These are phyloP conservation scores for Plasmodium gonderi DNA, from an alignment of 169 alveolate species.

Conservation along the genomic window DNA sequence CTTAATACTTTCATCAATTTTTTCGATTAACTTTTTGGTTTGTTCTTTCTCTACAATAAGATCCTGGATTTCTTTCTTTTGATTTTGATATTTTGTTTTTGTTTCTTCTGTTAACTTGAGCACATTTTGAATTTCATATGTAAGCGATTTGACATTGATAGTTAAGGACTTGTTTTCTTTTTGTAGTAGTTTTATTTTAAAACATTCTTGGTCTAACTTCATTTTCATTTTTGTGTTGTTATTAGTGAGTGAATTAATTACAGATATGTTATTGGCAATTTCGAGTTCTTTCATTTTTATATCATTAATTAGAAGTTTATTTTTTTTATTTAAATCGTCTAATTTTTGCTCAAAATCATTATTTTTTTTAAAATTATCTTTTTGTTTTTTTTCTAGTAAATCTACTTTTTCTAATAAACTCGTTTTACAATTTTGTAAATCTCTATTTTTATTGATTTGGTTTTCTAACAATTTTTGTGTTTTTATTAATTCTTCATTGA, in stretches of 20 bases:
- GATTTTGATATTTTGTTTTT: constrained; percentile 25
- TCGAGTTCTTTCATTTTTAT: constrained; percentile 34
- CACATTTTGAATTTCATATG: constrained; percentile 56
- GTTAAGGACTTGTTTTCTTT: constrained; percentile 54
- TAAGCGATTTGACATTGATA: constrained; percentile 59
- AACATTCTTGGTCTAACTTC: constrained; percentile 67
- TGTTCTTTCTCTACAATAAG: constrained; percentile 67
- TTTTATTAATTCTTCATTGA: constrained; percentile 60
- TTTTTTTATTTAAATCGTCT: constrained; percentile 44
- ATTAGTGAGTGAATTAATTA: constrained; percentile 27
- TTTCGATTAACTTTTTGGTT: constrained; percentile 64
- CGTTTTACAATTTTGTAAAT: constrained; percentile 14
- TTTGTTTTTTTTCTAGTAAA: constrained; percentile 65
- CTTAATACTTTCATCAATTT: constrained; percentile 52
- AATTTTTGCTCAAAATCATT: constrained; percentile 34
- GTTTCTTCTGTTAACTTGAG: constrained; percentile 48
- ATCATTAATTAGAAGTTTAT: constrained; percentile 39
- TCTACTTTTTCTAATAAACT: constrained; percentile 51
- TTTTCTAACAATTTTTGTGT: constrained; percentile 56
- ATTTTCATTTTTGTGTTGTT: constrained; percentile 40
- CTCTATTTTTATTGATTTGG: constrained; percentile 65
- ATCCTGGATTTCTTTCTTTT: constrained; percentile 59
- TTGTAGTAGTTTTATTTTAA: constrained; percentile 38
- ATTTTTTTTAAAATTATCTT: constrained; percentile 43
- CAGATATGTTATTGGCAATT: constrained; percentile 4